Evolutionary conservation across 495 filamentous ascomycete species (phyloP), one percentile per base, ranked within the genome.

Genomic region (Aspergillus conjunctus): DNA sequence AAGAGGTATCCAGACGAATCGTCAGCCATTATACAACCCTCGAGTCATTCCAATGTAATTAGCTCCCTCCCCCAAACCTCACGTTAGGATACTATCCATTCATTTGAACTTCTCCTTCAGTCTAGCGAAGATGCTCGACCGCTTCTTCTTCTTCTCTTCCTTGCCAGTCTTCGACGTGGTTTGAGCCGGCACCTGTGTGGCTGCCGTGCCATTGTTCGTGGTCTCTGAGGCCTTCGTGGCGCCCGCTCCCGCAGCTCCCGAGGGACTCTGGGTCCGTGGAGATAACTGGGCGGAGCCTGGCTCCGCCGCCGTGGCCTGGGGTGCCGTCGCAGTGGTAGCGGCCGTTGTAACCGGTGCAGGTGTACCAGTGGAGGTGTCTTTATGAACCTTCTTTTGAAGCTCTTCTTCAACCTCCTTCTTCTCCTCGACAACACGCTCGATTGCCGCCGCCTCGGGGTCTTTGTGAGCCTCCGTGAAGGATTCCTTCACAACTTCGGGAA

Each of bases 381-480:
- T 68, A 34, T 75, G 70, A 11, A 87, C 77, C 54, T 83, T 81
- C 56, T 81, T 75, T 51, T 86, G 75, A 2, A 92, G 75, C 72
- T 92, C 86, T 20, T 83, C 66, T 74, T 93, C 91, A 33, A 91
- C 77, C 17, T 82, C 86, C 70, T 84, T 85, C 84, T 96, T 96
- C 70, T 92, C 89, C 57, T 84, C 82, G 9, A 94, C 89, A 4
- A 84, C 85, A 44, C 81, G 80, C 15, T 82, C 74, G 71, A 86
- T 85, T 26, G 82, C 85, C 21, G 88, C 84, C 17, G 90, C 91
- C 72, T 95, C 91, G 31, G 90, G 87, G 48, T 77, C 77, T 56
- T 76, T 64, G 49, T 87, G 81, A 15, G 91, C 84, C 63, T 87
- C 81, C 43, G 79, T 68, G 31, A 91, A 78, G 3, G 89, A 92